Percentiles rank a stretch among this genome's conserved stretches.
Evolutionary conservation across 192 early-diverging fungal genomes (phyloP).

Genomic region (Chytriomyces confervae): DNA sequence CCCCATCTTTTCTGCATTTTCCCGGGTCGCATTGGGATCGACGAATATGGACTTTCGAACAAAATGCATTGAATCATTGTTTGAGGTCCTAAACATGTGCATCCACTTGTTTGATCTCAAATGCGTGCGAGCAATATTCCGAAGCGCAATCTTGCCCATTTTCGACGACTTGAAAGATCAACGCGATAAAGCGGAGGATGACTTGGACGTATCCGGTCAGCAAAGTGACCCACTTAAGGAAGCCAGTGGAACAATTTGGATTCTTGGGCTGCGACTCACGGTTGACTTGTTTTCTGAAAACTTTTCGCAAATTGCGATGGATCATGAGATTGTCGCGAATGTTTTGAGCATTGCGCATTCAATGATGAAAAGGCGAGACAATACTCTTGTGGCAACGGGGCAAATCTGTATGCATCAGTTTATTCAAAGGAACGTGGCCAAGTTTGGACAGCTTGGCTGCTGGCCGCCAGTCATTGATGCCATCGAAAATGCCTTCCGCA

Average conservation of each 20-base stretch:
- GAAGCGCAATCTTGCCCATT: slow-evolving; percentile 59
- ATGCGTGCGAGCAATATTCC: slow-evolving; percentile 57
- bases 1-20: slow-evolving; percentile 60
- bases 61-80: slow-evolving; percentile 51
- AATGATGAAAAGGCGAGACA: slow-evolving; percentile 53
- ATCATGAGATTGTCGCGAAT: slow-evolving; percentile 38
- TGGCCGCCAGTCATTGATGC: slow-evolving; percentile 49
- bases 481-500: slow-evolving; percentile 50
- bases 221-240: slow-evolving; percentile 36
- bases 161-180: slow-evolving; percentile 59
- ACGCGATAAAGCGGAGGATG: slow-evolving; percentile 28
- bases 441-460: slow-evolving; percentile 30
- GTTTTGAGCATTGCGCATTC: slow-evolving; percentile 48
- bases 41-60: slow-evolving; percentile 48
- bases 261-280: slow-evolving; percentile 53
- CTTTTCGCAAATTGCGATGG: slow-evolving; percentile 41
- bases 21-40: slow-evolving; percentile 57
- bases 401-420: slow-evolving; percentile 62
- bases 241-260: slow-evolving; percentile 52
- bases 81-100: slow-evolving; percentile 52
- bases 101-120: slow-evolving; percentile 53
- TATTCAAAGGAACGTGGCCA: slow-evolving; percentile 43
- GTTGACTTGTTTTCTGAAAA: slow-evolving; percentile 49
- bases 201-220: background rate
- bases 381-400: slow-evolving; percentile 61